These are phyloP conservation scores for Talaromyces sp. DNA, from an alignment of 2,329 filamentous ascomycete genomes.

Conservation along the genomic window DNA sequence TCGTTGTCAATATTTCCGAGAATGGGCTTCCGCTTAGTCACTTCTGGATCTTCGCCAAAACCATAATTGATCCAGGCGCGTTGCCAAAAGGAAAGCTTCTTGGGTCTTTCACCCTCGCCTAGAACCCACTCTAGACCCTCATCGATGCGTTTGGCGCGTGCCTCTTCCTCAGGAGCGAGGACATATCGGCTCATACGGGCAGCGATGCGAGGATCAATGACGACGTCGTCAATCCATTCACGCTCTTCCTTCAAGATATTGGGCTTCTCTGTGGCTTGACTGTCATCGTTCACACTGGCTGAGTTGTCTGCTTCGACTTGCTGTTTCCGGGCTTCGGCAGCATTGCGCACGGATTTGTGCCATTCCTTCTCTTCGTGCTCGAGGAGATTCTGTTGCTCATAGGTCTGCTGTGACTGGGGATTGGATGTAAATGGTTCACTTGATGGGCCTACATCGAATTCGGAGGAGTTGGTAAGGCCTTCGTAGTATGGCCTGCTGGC, in stretches of 20 bases:
- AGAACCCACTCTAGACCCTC: constrained; percentile 66
- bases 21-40: constrained; percentile 37
- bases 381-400: constrained; percentile 64
- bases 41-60: constrained; percentile 40
- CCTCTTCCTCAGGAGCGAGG: constrained; percentile 65
- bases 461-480: constrained; percentile 22
- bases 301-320: constrained; percentile 3
- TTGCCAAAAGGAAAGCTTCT: constrained; percentile 36
- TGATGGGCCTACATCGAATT: neutral
- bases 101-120: constrained; percentile 51
- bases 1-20: constrained; percentile 40
- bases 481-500: constrained; percentile 40
- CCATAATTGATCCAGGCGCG: constrained; percentile 40
- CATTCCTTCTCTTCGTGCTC: constrained; percentile 72
- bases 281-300: constrained; percentile 28
- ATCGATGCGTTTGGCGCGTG: constrained; percentile 58
- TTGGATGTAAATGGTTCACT: neutral
- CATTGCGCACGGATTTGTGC: constrained; percentile 71
- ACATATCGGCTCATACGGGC: constrained; percentile 77
- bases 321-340: constrained; percentile 24
- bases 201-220: constrained; percentile 71
- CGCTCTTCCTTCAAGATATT: constrained; percentile 49
- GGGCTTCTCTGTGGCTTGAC: neutral
- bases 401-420: constrained; percentile 33
- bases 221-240: constrained; percentile 71